Evolutionary conservation across 1,284 basidiomycete species (phyloP), one percentile per base, ranked within the genome.

Genomic region (Ceratobasidium sp.): DNA sequence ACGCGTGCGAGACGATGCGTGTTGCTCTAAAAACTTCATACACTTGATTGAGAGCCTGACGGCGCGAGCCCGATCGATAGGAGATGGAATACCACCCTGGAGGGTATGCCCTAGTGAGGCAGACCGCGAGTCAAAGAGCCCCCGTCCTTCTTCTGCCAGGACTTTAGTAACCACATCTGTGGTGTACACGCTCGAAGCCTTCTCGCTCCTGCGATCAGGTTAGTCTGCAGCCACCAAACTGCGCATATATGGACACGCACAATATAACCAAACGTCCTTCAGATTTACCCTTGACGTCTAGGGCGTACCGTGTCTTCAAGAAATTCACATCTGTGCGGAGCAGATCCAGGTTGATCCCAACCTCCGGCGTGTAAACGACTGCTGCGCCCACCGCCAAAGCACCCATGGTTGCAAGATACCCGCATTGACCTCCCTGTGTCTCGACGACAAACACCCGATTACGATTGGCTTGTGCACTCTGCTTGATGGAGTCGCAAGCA

Each of bases 401-500:
- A 69, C 96, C 97, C 84, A 98, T 87, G 1, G 94, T 91, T 6
- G 96, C 95, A 71, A 99, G 88, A 79, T 97, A 98, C 10, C 97
- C 96, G 77, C 93, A 97, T 80, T 90, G 90, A 38, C 96, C 96
- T 68, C 97, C 96, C 79, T 99, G 97, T 0, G 96, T 98, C 81
- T 99, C 96, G 29, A 99, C 94, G 1, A 99, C 92, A 77, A 99
- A 99, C 67, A 98, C 96, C 54, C 96, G 83, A 79, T 98, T 96
- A 73, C 96, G 82, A 75, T 93, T 96, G 5, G 96, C 96, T 58
- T 92, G 93, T 4, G 97, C 96, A 75, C 92, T 95, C 83, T 99
- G 97, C 82, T 96, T 97, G 81, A 99, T 97, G 34, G 95, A 90
- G 80, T 99, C 97, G 77, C 96, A 98, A 2, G 97, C 96, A 71